Evolutionary conservation across 1,284 basidiomycete species (phyloP), one percentile per base, ranked within the genome.

Genomic region (Omphalotus olearius): DNA sequence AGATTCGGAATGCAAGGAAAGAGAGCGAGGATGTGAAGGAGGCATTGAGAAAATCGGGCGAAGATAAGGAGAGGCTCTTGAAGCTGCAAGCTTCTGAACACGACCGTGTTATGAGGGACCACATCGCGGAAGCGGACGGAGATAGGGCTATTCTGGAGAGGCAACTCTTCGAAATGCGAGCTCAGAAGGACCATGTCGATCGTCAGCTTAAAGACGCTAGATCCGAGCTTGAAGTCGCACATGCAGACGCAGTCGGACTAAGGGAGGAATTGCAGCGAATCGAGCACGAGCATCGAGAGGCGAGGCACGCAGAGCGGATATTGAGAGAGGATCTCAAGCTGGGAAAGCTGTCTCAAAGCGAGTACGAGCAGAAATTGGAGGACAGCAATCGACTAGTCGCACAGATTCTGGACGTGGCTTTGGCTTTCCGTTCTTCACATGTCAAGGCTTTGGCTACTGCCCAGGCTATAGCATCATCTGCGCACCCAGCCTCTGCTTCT

Each of bases 71-170:
- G 56, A 73, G 83, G 17, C 71, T 92, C 16, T 70, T 93, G 50
- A 80, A 76, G 47, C 77, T 74, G 4, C 89, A 93, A 63, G 83
- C 87, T 4, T 81, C 76, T 5, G 91, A 93, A 64, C 88, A 93
- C 59, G 92, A 95, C 56, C 78, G 88, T 14, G 76, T 86, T 46
- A 81, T 97, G 64, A 79, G 91, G 1, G 92, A 95, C 66, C 89
- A 92, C 61, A 85, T 90, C 42, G 90, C 90, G 1, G 93, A 96
- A 65, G 90, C 93, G 6, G 91, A 95, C 61, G 92, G 91, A 0
- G 92, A 95, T 67, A 80, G 92, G 14, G 91, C 91, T 0, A 89
- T 95, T 3, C 73, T 95, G 46, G 91, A 94, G 64, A 84, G 92
- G 53, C 88, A 93, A 65, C 89, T 92, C 64, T 81, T 83, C 38